These are phyloP conservation scores for Centaurea solstitialis DNA, from an alignment of 129 eudicot genomes.

Conservation along the genomic window DNA sequence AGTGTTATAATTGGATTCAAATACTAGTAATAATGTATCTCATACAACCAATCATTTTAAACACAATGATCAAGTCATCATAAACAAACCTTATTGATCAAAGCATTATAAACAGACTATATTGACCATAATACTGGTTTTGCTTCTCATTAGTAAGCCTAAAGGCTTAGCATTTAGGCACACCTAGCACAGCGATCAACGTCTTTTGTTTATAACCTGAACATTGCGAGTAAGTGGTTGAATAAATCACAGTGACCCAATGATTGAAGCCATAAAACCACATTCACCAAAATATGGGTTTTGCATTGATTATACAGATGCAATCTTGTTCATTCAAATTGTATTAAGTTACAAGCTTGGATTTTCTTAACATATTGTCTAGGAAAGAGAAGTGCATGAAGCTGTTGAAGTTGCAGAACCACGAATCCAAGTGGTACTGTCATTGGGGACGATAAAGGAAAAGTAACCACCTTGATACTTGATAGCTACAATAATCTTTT, in stretches of 20 bases:
- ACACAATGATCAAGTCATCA: neutral
- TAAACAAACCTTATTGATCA: neutral
- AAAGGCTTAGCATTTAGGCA: neutral
- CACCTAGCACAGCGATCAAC: neutral
- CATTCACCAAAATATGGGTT: constrained; percentile 18
- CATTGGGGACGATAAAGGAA: constrained; percentile 24
- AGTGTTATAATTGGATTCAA: neutral
- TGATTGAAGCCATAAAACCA: constrained; percentile 11
- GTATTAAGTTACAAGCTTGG: constrained; percentile 14
- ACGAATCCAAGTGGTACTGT: constrained; percentile 28
- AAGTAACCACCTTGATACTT: constrained; percentile 18
- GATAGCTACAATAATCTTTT: neutral
- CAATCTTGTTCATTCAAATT: neutral
- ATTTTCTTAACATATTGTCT: constrained; percentile 18
- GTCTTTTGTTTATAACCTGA: neutral
- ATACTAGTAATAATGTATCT: neutral
- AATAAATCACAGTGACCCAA: neutral
- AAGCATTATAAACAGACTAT: neutral
- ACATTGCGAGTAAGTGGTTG: neutral
- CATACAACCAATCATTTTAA: neutral
- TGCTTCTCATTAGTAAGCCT: neutral
- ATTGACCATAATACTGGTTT: neutral
- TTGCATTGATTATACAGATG: neutral
- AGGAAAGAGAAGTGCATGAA: constrained; percentile 52
- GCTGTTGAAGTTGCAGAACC: constrained; percentile 38